Base-by-base conservation (phyloP, 371 early-diverging fungal genomes). In the Nematocida major region DNA sequence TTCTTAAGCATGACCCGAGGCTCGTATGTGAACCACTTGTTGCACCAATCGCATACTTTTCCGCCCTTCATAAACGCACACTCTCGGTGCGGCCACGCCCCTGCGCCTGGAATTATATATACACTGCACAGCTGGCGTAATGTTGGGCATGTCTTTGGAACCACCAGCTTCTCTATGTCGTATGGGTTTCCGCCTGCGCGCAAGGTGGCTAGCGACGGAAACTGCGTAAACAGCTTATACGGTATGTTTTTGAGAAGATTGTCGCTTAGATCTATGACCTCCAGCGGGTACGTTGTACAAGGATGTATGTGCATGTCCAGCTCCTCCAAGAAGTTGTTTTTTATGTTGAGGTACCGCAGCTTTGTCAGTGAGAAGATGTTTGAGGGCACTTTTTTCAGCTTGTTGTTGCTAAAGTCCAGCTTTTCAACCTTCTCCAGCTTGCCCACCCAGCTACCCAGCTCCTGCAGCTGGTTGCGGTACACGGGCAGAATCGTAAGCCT, bases 371-470 rank as follows among this genome's bases (percentile, higher is more conserved):
- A 40, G 30, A 84, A 54, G 39, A 80, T 76, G 40, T n/a, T 45
- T n/a, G 40, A 18, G 1, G 82, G 83, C 38, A 84, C 80, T 13
- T 54, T 62, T 43, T 48, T 61, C 13, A 84, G 79, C 65, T 67
- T 36, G 67, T 84, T 84, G 45, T 84, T 83, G 59, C 81, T 81
- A 53, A 84, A 82, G 62, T 84, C 84, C 3, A 84, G 79, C 66
- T 84, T 84, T 57, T 84, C 84, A 9, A 84, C 80, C 30, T 45
- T 76, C 39, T 66, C 73, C 38, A 83, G 67, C 42, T 65, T 45
- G 24, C 51, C 11, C 22, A 81, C 45, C 59, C 82, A 66, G 26
- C 59, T 20, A 32, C 76, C 68, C 7, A 85, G 48, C 39, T 50
- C 51, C 38, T 59, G 65, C 11, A 85, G 22, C 22, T 78, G 62